phyloP scores from a whole-genome alignment of 306 rosid genomes.

The Cicer arietinum region DNA sequence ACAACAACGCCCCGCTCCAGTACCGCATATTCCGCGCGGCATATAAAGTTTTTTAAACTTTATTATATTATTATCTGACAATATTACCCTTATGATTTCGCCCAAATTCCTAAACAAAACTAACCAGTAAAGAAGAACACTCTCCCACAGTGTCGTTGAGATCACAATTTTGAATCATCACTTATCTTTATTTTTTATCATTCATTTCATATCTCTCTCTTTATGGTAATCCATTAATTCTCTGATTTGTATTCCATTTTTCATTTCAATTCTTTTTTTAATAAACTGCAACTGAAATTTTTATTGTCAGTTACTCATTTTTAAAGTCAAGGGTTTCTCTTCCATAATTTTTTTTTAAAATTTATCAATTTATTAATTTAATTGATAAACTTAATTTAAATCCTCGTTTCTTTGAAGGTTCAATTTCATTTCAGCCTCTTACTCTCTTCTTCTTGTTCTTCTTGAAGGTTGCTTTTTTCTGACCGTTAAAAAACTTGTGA shows the following conservation, averaged over 20 bases:
- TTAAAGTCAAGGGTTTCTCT: not conserved
- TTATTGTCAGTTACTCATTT: conserved; percentile 22
- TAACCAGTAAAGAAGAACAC: not conserved
- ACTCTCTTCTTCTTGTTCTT: not conserved
- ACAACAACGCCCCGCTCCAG: conserved; percentile 25
- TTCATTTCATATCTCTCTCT: conserved; percentile 27
- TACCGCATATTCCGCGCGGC: conserved; percentile 44
- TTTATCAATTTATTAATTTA: not conserved
- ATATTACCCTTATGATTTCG: conserved; percentile 10
- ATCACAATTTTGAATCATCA: not conserved
- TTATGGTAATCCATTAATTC: conserved; percentile 50
- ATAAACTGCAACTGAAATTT: not conserved
- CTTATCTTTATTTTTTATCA: not conserved
- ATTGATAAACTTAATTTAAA: not conserved
- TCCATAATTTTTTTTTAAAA: not conserved
- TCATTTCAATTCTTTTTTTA: not conserved
- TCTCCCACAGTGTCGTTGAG: not conserved
- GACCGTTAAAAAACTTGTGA: conserved; percentile 55
- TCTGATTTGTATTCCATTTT: conserved; percentile 31
- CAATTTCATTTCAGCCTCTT: not conserved
- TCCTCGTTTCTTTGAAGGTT: not conserved
- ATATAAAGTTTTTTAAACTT: conserved; percentile 30
- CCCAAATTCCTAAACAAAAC: not conserved
- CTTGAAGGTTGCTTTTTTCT: conserved; percentile 12
- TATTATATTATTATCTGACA: not conserved